Evolutionary conservation across 352 stramenopile genomes (phyloP).

Genomic region (Thalassiosira mediterranea): DNA sequence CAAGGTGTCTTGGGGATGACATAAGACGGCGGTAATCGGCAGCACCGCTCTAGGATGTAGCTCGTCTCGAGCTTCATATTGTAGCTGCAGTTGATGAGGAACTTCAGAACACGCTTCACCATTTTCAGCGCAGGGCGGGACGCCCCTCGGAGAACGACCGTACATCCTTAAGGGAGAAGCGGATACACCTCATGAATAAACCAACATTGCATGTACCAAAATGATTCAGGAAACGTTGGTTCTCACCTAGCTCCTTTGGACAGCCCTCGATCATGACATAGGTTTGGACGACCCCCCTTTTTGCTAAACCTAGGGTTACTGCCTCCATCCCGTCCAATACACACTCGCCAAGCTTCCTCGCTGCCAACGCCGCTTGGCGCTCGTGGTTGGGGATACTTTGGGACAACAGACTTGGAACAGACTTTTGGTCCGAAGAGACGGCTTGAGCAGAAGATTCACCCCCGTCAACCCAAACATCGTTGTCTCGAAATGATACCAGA

Average conservation of each 20-base stretch:
- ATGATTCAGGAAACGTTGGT: too few species aligned
- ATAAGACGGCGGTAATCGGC: constrained; percentile 69
- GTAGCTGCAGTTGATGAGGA: constrained; percentile 93
- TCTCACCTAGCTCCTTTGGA: constrained; percentile 91
- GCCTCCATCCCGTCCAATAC: constrained; percentile 80
- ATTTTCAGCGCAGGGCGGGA: constrained; percentile 89
- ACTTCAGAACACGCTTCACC: constrained; percentile 90
- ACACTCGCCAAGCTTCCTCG: constrained; percentile 70
- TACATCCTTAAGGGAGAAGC: too few species aligned
- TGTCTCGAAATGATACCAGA: constrained; percentile 79
- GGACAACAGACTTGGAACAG: constrained; percentile 39
- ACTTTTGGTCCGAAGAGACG: constrained; percentile 52
- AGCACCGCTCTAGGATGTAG: constrained; percentile 91
- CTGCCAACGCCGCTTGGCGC: constrained; percentile 77
- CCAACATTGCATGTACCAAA: too few species aligned
- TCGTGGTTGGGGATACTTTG: constrained; percentile 67
- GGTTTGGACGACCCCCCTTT: constrained; percentile 83
- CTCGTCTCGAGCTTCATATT: constrained; percentile 94
- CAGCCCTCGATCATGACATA: constrained; percentile 95
- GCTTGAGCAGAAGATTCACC: constrained; percentile 15
- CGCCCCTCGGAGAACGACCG: constrained; percentile 91
- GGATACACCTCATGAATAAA: too few species aligned
- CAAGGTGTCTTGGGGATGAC: constrained; percentile 58
- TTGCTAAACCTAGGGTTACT: constrained; percentile 73
- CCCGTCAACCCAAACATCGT: constrained; percentile 72